Evolutionary conservation across 441 rosid species (phyloP).

Genomic region (Croton setiger): DNA sequence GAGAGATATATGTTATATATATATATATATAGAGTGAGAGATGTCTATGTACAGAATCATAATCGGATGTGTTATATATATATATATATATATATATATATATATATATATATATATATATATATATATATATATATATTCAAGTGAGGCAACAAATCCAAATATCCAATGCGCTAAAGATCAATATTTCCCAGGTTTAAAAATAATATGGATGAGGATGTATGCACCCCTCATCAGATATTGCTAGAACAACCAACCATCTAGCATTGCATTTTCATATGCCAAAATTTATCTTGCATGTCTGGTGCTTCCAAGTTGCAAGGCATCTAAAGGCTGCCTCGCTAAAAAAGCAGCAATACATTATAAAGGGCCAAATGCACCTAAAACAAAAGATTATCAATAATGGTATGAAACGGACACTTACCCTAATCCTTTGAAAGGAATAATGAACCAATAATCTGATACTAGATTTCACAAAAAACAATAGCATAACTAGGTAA

Average conservation of each 20-base stretch:
- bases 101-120: no score
- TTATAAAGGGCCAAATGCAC: not conserved
- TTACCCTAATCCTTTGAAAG: not conserved
- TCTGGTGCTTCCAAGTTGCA: not conserved
- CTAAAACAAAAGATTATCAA: not conserved
- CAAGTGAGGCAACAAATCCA: no score
- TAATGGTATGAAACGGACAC: not conserved
- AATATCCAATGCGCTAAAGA: not conserved
- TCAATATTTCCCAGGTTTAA: not conserved
- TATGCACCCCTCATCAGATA: not conserved
- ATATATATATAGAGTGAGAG: no score
- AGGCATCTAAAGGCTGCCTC: not conserved
- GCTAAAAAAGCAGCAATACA: no score
- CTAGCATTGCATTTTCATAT: not conserved
- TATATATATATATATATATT: no score
- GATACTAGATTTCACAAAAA: no score
- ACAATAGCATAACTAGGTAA: no score
- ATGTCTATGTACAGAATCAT: no score
- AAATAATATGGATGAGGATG: not conserved
- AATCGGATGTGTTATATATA: no score
- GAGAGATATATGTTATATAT: no score
- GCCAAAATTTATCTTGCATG: not conserved
- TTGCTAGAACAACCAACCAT: not conserved
- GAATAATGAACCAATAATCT: not conserved
- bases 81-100: no score